A percentile compares a stretch with the other conserved stretches of the same genome.
Evolutionary conservation across 2,329 filamentous ascomycete genomes (phyloP).

Genomic region (Dothiorella sarmentorum): DNA sequence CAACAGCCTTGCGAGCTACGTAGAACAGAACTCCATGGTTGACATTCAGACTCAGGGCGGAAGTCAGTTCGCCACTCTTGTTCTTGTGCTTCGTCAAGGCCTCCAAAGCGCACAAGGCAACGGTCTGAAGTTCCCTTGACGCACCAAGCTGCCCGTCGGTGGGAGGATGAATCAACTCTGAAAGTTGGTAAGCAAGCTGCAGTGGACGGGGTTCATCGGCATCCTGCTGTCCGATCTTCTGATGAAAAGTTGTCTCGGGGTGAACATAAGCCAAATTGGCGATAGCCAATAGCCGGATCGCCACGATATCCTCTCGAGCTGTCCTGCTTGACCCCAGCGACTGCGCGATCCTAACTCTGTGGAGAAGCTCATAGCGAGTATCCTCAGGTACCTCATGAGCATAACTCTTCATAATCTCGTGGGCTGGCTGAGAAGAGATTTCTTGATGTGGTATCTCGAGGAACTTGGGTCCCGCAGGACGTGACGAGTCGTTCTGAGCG

Average conservation of each 20-base stretch:
- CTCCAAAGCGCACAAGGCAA: constrained; percentile 77
- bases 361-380: constrained; percentile 78
- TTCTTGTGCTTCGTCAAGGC: constrained; percentile 76
- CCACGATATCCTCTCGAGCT: constrained; percentile 71
- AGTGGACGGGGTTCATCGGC: constrained; percentile 83
- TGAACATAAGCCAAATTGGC: constrained; percentile 90
- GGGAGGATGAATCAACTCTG: constrained; percentile 84
- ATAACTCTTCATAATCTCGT: constrained; percentile 42
- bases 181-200: constrained; percentile 88
- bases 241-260: constrained; percentile 74
- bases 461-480: constrained; percentile 33
- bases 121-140: constrained; percentile 74
- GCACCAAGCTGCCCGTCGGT: constrained; percentile 64
- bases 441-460: constrained; percentile 60
- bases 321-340: constrained; percentile 65
- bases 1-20: constrained; percentile 83
- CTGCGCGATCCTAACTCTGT: constrained; percentile 78
- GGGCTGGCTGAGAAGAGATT: constrained; percentile 40
- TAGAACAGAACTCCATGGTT: constrained; percentile 96
- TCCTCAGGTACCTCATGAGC: constrained; percentile 64
- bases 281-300: constrained; percentile 79
- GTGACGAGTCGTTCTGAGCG: constrained; percentile 26
- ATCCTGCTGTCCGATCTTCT: constrained; percentile 83
- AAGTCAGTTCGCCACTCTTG: constrained; percentile 76
- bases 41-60: constrained; percentile 90